Base-by-base conservation (phyloP, 1,284 basidiomycete species). In the Pyrrhoderma noxium region DNA sequence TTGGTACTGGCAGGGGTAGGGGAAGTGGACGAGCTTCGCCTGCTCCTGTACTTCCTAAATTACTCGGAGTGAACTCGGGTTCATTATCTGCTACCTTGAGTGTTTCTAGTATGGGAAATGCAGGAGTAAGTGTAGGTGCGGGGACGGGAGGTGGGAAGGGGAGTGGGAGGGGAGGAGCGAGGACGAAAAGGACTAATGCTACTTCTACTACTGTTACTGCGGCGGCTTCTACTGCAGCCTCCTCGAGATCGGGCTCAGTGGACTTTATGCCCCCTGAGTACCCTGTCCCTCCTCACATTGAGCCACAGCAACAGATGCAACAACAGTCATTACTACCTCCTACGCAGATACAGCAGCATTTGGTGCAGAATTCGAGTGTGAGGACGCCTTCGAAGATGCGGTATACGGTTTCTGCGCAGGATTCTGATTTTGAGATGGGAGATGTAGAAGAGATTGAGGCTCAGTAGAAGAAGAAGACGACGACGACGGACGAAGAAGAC, bases 271-370 rank as follows among this genome's bases (percentile, higher is more conserved):
- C 48, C 48, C 35, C 58, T 58, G 25, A 58, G 60, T 22, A 57
- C 57, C 9, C 52, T 56, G 11, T 59, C 60, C 13, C 62, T 61
- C 8, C 62, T 60, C 19, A 57, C 62, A 1, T 57, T 41, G 13
- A 19, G 54, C 53, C 5, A 59, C 51, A 35, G 40, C 27, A 21
- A 31, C 48, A 27, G 37, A 4, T 11, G 36, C 37, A 3, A 42
- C 37, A 9, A 44, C 45, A 18, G 45, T 21, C 8, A 38, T 22
- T n/a, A 36, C 22, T 3, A 14, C 38, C 38, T 16, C 5, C 27
- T 5, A 31, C 27, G 11, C 27, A 5, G 25, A 27, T n/a, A 18
- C 44, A 22, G 14, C 16, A 22, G 5, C 38, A 40, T 40, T 5
- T 16, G 14, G n/a, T 7, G n/a, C 16, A 40, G n/a, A 7, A 40